These are phyloP conservation scores for Alectoria sarmentosa DNA, from an alignment of 495 filamentous ascomycete genomes.

Conservation along the genomic window DNA sequence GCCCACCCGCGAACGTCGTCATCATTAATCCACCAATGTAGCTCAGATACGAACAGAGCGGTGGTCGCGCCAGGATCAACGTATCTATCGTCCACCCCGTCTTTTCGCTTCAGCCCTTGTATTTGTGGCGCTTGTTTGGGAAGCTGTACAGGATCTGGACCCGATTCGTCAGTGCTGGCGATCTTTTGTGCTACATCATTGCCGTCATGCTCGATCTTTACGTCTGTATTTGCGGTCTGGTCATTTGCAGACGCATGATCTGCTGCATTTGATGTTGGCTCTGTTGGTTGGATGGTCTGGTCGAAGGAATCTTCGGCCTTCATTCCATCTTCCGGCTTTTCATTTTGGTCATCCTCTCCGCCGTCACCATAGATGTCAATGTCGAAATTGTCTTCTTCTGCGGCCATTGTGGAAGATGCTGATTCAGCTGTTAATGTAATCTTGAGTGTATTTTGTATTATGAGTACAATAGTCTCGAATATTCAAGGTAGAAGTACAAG, in stretches of 20 bases:
- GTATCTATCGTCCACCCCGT: conserved; percentile 64
- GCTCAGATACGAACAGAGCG: conserved; percentile 76
- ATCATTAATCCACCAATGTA: conserved; percentile 95
- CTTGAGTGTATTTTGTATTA: conserved; percentile 23
- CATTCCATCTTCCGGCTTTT: conserved; percentile 34
- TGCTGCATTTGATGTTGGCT: conserved; percentile 30
- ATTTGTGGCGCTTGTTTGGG: conserved; percentile 44
- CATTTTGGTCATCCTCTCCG: conserved; percentile 46
- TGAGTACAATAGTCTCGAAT: conserved; percentile 26
- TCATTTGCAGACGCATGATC: conserved; percentile 34
- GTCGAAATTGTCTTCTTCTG: conserved; percentile 88
- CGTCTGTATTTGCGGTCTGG: conserved; percentile 33
- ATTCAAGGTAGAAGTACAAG: conserved; percentile 30
- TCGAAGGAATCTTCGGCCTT: conserved; percentile 36
- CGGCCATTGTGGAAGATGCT: conserved; percentile 53
- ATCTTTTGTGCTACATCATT: conserved; percentile 40
- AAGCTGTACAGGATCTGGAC: conserved; percentile 33
- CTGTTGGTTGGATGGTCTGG: conserved; percentile 25
- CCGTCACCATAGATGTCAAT: conserved; percentile 96
- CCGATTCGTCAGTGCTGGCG: conserved; percentile 41
- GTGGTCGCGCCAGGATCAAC: conserved; percentile 76
- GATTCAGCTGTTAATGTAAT: conserved; percentile 15
- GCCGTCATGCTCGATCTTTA: conserved; percentile 30
- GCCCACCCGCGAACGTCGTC: conserved; percentile 91
- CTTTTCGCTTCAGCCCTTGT: conserved; percentile 73